Base-by-base conservation (phyloP, 2,329 filamentous ascomycete genomes). In the Hymenoscyphus infarciens region DNA sequence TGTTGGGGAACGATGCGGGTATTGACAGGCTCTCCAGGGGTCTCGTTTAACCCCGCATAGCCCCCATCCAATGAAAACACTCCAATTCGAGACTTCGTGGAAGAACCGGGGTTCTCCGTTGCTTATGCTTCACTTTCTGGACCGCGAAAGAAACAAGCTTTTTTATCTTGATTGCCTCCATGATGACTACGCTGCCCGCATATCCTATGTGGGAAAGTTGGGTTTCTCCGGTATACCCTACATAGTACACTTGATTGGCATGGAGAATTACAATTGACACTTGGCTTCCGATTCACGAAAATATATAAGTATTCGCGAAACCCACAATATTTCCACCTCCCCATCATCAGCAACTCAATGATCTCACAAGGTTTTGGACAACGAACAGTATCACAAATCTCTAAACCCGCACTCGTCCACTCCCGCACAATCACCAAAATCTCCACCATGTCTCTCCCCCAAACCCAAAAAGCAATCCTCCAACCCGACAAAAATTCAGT, bases 401-500 rank as follows among this genome's bases (percentile, higher is more conserved):
- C 42, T 11, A 22, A 49, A 49, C 4, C n/a, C n/a, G 25, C 1
- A 22, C 7, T 19, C 13, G 6, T 19, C 11, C 39, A 45, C 16
- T 45, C 39, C 1, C n/a, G 39, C 16, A 19, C 39, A 15, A 1
- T 8, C 10, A 22, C 10, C 5, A 49, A 22, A 25, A 19, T 3
- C 42, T 19, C 19, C 4, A 22, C 16, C 16, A 49, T 49, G 42
- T 49, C 42, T 22, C n/a, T 49, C 42, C 42, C 42, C 5, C n/a
- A 49, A 22, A 49, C 3, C 42, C 42, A 49, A 22, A 49, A 49
- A 25, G 19, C 42, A 22, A 49, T 59, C 38, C 10, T 59, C 25
- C 57, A 59, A 49, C 39, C 57, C n/a, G 38, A 45, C 27, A 31
- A 31, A 15, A 49, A 45, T 13, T 59, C 57, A 2, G 35, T 27